These are phyloP conservation scores for Ilyonectria destructans DNA, from an alignment of 2,329 filamentous ascomycete species.

Conservation along the genomic window DNA sequence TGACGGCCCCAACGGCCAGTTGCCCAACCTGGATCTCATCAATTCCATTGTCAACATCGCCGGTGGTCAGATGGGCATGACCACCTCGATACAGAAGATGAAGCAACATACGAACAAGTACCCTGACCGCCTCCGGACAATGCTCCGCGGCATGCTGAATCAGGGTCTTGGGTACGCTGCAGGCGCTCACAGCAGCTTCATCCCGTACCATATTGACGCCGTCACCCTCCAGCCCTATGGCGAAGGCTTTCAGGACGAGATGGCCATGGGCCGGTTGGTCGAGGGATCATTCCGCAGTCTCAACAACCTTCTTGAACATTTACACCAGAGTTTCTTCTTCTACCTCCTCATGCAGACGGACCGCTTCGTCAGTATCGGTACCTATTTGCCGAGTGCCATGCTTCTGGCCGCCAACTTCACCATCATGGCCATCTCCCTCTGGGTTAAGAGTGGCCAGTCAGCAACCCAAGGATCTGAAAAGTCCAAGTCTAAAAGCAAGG, in stretches of 20 bases:
- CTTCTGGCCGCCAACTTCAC: conserved; percentile 94
- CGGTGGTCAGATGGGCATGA: conserved; percentile 92
- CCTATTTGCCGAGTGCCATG: conserved; percentile 98
- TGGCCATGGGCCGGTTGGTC: conserved; percentile 90
- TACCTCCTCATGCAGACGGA: conserved; percentile 94
- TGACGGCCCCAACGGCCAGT: conserved; percentile 94
- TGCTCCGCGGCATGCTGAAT: conserved; percentile 92
- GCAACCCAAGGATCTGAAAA: conserved; percentile 43
- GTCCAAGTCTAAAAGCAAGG: conserved; percentile 33
- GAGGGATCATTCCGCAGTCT: conserved; percentile 94
- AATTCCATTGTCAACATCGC: conserved; percentile 94
- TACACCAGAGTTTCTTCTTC: conserved; percentile 99
- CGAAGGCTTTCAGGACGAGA: conserved; percentile 96
- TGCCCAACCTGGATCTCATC: conserved; percentile 95
- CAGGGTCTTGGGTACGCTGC: conserved; percentile 92
- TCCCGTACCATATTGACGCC: conserved; percentile 97
- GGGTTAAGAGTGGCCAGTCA: conserved; percentile 85
- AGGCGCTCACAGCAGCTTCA: conserved; percentile 95
- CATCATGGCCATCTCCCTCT: conserved; percentile 94
- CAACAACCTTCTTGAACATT: conserved; percentile 96
- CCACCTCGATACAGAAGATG: conserved; percentile 88
- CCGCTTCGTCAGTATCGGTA: conserved; percentile 97
- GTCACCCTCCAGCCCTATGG: conserved; percentile 93
- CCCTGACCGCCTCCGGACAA: conserved; percentile 85
- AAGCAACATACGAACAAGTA: conserved; percentile 87